Evolutionary conservation across 192 early-diverging fungal species (phyloP), one percentile per base, ranked within the genome.

Genomic region (Entomortierella beljakovae): DNA sequence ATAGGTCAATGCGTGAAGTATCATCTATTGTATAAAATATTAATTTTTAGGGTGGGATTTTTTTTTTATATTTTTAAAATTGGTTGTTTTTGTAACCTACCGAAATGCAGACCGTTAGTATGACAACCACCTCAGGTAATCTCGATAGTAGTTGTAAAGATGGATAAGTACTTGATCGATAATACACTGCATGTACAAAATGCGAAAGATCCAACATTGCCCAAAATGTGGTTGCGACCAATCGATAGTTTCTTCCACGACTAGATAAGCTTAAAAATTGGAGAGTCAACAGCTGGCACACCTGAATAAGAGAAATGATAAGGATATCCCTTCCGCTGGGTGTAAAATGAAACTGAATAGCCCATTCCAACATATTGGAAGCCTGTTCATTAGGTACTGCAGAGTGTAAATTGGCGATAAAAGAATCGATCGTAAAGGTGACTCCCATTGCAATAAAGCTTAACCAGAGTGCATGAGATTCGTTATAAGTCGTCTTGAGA

Each of bases 281-380:
- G 10, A 85, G 77, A 6, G 68, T 52, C 49, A 85, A 61, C n/a
- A 80, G 49, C 42, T 85, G 81, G 29, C 77, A 57, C 32, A 81
- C 55, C 57, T 85, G 81, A 11, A 83, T 62, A 18, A 81, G 48
- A 31, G 84, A 76, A 22, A 85, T 82, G 52, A 83, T 50, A 23
- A 85, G 77, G 25, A 85, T 63, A 68, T 85, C 81, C n/a, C 59
- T 40, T 38, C 81, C 68, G 48, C 29, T 37, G 23, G 72, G 59
- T 22, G 64, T 65, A 42, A 83, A 85, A 52, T 85, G 81, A 49
- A 83, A 76, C 46, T 83, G 38, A 22, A 85, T 64, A 16, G 84
- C 81, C 79, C 82, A 85, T 46, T 85, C 84, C 26, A 83, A 75
- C 57, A 85, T 79, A 26, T 64, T 83, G 35, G 64, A 71, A 23